These are phyloP conservation scores for Populus trichocarpa DNA, from an alignment of 441 rosid genomes.

Conservation along the genomic window DNA sequence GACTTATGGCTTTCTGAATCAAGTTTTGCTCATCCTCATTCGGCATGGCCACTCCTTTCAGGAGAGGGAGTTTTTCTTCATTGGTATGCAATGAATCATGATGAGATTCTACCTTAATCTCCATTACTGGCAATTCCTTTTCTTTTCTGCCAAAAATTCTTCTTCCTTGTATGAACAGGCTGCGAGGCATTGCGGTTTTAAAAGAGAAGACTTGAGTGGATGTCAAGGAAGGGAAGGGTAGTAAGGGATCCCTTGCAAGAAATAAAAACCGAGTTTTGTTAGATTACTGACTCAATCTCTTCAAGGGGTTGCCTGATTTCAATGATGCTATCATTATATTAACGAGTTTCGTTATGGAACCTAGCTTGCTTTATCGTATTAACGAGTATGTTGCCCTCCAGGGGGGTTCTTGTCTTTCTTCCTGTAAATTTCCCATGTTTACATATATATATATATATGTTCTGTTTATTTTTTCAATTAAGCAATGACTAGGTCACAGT, in stretches of 20 bases:
- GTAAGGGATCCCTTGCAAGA: constrained; percentile 41
- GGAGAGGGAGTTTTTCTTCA: constrained; percentile 42
- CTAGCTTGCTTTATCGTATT: background rate
- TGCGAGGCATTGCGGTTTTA: background rate
- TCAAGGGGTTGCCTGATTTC: background rate
- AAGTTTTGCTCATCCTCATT: constrained; percentile 32
- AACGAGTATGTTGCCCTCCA: background rate
- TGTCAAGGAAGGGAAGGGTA: constrained; percentile 26
- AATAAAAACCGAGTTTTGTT: constrained; percentile 22
- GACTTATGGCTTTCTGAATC: constrained; percentile 67
- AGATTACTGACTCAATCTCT: background rate
- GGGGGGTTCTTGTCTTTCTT: background rate
- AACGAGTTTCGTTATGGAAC: background rate
- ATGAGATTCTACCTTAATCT: constrained; percentile 38
- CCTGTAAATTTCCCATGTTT: background rate
- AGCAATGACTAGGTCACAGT: background rate
- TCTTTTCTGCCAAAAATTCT: background rate
- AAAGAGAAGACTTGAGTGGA: constrained; percentile 29
- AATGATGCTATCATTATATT: background rate
- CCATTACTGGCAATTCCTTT: constrained; percentile 32
- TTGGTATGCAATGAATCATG: constrained; percentile 12
- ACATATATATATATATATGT: no score
- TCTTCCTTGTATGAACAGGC: background rate
- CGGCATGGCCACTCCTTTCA: constrained; percentile 30
- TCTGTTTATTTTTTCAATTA: background rate